phyloP scores from a whole-genome alignment of 352 stramenopile genomes.

The Globisporangium orthogonon region DNA sequence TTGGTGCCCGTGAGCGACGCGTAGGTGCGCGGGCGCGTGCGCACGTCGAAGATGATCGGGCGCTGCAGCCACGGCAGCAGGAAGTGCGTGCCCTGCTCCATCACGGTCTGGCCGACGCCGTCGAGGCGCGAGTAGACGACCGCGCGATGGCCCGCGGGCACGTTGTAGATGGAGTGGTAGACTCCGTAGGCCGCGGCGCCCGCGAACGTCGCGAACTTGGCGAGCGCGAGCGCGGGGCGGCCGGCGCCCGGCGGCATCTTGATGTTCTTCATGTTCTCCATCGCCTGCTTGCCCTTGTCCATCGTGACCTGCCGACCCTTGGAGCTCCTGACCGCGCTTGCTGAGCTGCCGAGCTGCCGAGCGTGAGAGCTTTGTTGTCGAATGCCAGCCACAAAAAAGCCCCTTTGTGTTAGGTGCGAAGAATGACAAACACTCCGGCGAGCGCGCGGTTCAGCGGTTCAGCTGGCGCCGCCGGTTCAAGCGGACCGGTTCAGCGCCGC shows the following conservation, averaged over 20 bases:
- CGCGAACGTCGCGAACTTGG: conserved; percentile 55
- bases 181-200: conserved; percentile 62
- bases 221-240: conserved; percentile 43
- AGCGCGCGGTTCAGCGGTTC: no score
- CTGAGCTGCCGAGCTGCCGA: no score
- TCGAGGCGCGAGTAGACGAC: conserved; percentile 89
- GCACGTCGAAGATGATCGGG: conserved; percentile 93
- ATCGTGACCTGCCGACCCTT: conserved; percentile 21
- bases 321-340: no score
- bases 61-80: conserved; percentile 97
- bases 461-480: no score
- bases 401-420: no score
- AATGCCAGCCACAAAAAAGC: no score
- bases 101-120: conserved; percentile 67
- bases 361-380: no score
- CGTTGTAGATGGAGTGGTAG: conserved; percentile 87
- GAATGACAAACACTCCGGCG: no score
- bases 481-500: no score
- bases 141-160: conserved; percentile 83
- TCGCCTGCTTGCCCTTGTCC: conserved; percentile 81
- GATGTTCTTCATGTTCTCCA: conserved; percentile 89
- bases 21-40: conserved; percentile 91
- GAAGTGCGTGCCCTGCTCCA: conserved; percentile 95
- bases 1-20: conserved; percentile 90
- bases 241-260: conserved; percentile 72